These are phyloP conservation scores for Penicillium argentinense DNA, from an alignment of 495 filamentous ascomycete species.

Conservation along the genomic window DNA sequence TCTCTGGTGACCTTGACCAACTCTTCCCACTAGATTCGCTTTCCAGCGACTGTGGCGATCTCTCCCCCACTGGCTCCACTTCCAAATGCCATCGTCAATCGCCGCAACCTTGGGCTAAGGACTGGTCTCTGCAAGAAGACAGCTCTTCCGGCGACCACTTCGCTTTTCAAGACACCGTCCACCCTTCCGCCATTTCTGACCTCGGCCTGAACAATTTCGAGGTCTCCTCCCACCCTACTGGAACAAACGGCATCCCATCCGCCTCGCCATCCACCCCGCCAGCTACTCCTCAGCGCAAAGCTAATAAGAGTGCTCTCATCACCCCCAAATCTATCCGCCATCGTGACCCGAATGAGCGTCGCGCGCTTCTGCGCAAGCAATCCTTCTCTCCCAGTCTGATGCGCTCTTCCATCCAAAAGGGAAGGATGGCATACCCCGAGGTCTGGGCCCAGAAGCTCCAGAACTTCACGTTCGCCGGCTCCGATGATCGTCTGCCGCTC, in stretches of 20 bases:
- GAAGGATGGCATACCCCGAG: constrained; percentile 47
- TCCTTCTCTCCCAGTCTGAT: constrained; percentile 44
- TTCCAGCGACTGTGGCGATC: constrained; percentile 48
- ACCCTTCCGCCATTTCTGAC: constrained; percentile 42
- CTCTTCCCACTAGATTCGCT: constrained; percentile 43
- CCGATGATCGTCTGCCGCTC: constrained; percentile 43
- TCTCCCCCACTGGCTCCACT: constrained; percentile 40
- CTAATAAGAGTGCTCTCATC: constrained; percentile 35
- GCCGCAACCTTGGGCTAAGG: constrained; percentile 41
- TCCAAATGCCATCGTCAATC: constrained; percentile 36
- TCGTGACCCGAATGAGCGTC: constrained; percentile 43
- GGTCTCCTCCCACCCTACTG: constrained; percentile 26
- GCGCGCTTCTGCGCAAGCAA: constrained; percentile 40
- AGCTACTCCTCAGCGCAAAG: constrained; percentile 40
- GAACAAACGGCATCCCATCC: constrained; percentile 19
- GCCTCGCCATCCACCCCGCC: constrained; percentile 46
- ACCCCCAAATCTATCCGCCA: constrained; percentile 45
- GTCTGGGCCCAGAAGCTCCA: constrained; percentile 43
- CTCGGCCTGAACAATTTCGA: constrained; percentile 34
- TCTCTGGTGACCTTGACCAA: constrained; percentile 45
- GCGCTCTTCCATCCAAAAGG: constrained; percentile 40
- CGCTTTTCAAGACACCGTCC: constrained; percentile 42
- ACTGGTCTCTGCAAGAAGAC: constrained; percentile 43
- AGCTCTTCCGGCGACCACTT: constrained; percentile 28
- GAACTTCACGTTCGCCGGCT: constrained; percentile 36